These are phyloP conservation scores for Boletus rubescentipes DNA, from an alignment of 768 basidiomycete genomes.

Conservation along the genomic window DNA sequence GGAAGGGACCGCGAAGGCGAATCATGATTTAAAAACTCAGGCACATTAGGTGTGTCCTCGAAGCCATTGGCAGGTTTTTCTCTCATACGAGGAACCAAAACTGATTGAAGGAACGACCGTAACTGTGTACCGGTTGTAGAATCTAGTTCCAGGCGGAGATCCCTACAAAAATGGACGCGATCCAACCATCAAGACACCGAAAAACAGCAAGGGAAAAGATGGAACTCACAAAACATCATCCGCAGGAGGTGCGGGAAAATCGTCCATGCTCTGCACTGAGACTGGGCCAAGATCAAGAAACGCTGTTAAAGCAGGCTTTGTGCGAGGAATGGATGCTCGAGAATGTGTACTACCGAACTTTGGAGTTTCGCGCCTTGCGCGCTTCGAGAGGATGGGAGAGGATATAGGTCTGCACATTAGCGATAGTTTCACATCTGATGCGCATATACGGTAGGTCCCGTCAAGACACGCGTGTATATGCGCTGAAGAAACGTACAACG, in stretches of 20 bases:
- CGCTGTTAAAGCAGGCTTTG: conserved; percentile 19
- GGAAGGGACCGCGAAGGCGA: conserved; percentile 27
- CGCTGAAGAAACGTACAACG: conserved; percentile 31
- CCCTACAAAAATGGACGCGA: conserved; percentile 22
- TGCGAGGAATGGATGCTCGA: conserved; percentile 27
- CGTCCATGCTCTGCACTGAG: conserved; percentile 30
- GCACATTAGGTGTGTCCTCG: conserved; percentile 18
- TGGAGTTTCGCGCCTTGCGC: conserved; percentile 49
- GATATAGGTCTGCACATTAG: conserved; percentile 36
- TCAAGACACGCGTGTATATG: conserved; percentile 17
- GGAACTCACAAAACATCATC: conserved; percentile 43
- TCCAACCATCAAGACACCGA: background rate
- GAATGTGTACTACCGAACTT: conserved; percentile 33
- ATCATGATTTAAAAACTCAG: conserved; percentile 31
- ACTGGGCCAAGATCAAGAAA: conserved; percentile 27
- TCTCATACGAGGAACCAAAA: conserved; percentile 19
- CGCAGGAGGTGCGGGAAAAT: conserved; percentile 28
- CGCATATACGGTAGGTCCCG: background rate
- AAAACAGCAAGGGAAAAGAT: background rate
- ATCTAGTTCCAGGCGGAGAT: conserved; percentile 32
- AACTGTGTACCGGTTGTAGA: conserved; percentile 24
- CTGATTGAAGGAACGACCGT: conserved; percentile 28
- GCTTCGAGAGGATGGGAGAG: conserved; percentile 44
- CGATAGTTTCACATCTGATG: conserved; percentile 27
- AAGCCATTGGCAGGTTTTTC: conserved; percentile 9